Evolutionary conservation across 176 grass and related monocot species (phyloP).

Genomic region (Saccharum officinarum): DNA sequence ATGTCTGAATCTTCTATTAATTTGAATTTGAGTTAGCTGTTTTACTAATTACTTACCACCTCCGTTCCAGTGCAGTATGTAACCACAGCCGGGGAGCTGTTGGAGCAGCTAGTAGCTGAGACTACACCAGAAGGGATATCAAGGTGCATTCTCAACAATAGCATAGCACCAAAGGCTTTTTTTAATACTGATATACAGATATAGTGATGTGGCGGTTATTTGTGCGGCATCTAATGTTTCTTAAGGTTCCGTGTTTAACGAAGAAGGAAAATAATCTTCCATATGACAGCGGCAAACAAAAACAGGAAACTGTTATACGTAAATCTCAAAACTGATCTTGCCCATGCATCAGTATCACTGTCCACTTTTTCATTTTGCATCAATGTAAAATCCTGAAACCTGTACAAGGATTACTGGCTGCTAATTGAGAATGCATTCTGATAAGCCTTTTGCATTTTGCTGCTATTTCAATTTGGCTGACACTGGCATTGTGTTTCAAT

Average conservation of each 20-base stretch:
- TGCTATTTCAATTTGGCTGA: not conserved
- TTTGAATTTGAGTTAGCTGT: not conserved
- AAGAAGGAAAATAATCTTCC: not conserved
- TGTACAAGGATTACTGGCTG: not conserved
- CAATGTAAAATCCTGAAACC: not conserved
- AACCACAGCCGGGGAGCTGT: slow-evolving; percentile 78
- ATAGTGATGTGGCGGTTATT: not conserved
- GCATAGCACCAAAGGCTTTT: not conserved
- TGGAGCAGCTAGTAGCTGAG: slow-evolving; percentile 85
- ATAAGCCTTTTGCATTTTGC: not conserved
- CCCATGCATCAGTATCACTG: not conserved
- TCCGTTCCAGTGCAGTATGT: slow-evolving; percentile 64
- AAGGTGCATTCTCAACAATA: slow-evolving; percentile 18
- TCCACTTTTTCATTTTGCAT: not conserved
- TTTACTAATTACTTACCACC: slow-evolving; percentile 6
- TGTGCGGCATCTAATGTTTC: not conserved
- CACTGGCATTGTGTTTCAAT: not conserved
- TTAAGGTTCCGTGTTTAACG: not conserved
- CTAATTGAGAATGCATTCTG: slow-evolving; percentile 2
- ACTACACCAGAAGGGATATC: slow-evolving; percentile 65
- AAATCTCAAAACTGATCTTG: not conserved
- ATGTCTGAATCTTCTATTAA: slow-evolving; percentile 7
- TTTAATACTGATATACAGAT: not conserved
- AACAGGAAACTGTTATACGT: not conserved
- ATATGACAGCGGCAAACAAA: not conserved